Evolutionary conservation across 768 basidiomycete genomes (phyloP).

Genomic region (Kwoniella heveanensis): DNA sequence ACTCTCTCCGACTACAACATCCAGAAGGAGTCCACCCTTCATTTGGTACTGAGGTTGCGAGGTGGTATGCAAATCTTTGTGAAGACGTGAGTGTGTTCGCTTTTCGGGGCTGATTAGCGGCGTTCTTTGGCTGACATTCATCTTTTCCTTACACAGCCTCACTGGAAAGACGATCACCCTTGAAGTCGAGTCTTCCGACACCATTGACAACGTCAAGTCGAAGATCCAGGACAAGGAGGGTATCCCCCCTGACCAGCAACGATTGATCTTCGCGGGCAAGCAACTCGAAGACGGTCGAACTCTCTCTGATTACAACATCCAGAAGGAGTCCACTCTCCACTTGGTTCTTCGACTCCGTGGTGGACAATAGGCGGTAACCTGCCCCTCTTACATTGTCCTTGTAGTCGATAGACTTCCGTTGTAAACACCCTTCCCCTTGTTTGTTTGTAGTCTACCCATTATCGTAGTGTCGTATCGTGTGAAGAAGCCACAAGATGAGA

Average conservation of each 20-base stretch:
- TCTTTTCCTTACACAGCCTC: constrained; percentile 7
- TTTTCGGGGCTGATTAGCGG: not conserved
- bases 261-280: constrained; percentile 54
- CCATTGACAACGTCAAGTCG: constrained; percentile 52
- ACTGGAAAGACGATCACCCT: constrained; percentile 47
- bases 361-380: constrained; percentile 71
- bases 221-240: constrained; percentile 56
- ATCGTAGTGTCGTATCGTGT: not conserved
- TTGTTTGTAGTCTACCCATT: not conserved
- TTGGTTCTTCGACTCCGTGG: constrained; percentile 96
- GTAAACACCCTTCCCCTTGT: constrained; percentile 5
- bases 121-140: constrained; percentile 1
- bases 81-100: constrained; percentile 35
- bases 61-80: constrained; percentile 69
- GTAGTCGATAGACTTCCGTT: constrained; percentile 2
- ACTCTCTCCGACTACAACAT: constrained; percentile 78
- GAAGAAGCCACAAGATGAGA: not conserved
- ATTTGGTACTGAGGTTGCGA: constrained; percentile 73
- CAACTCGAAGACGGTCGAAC: constrained; percentile 53
- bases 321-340: constrained; percentile 99
- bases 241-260: constrained; percentile 55
- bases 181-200: constrained; percentile 48
- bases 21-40: constrained; percentile 56
- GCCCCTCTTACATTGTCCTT: not conserved
- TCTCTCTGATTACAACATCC: constrained; percentile 60